A percentile compares a stretch with the other conserved stretches of the same genome.
phyloP scores from a whole-genome alignment of 2,329 filamentous ascomycete genomes.

The Xylariaceae sp. region DNA sequence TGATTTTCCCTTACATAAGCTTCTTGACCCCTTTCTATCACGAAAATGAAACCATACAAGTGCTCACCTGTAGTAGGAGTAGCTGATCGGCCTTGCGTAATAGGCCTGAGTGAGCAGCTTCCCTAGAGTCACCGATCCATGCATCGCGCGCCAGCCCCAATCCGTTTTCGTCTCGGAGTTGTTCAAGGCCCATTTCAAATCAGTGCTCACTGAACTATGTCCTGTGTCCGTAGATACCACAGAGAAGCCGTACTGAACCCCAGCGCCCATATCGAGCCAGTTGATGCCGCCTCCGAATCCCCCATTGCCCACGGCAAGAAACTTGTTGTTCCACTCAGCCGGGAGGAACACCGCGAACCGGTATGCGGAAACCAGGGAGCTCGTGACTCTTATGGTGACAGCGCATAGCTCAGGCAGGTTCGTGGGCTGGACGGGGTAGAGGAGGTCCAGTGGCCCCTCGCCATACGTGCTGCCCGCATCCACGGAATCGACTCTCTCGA shows the following conservation, averaged over 20 bases:
- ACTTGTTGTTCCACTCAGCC: constrained; percentile 30
- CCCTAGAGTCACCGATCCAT: constrained; percentile 43
- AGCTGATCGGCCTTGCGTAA: constrained; percentile 38
- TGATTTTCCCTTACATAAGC: too few species aligned
- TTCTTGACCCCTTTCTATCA: too few species aligned
- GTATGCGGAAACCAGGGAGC: constrained; percentile 28
- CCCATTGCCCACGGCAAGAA: constrained; percentile 35
- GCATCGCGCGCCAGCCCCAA: constrained; percentile 38
- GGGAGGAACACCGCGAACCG: constrained; percentile 37
- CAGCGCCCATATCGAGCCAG: constrained; percentile 30
- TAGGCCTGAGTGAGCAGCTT: constrained; percentile 44
- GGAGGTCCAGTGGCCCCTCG: constrained; percentile 30
- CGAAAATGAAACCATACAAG: too few species aligned
- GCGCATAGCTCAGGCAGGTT: constrained; percentile 35
- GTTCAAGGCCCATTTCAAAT: constrained; percentile 35
- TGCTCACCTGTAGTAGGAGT: constrained; percentile 47
- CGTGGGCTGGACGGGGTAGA: constrained; percentile 31
- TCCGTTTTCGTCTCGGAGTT: constrained; percentile 31
- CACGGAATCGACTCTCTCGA: constrained; percentile 26
- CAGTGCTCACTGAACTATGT: constrained; percentile 30
- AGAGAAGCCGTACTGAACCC: constrained; percentile 35
- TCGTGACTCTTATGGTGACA: constrained; percentile 30
- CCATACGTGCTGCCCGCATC: constrained; percentile 30
- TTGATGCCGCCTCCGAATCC: constrained; percentile 34
- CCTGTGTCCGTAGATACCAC: constrained; percentile 40